Conservation (phyloP, 2,329 filamentous ascomycete species). For the Cladophialophora psammophila region DNA sequence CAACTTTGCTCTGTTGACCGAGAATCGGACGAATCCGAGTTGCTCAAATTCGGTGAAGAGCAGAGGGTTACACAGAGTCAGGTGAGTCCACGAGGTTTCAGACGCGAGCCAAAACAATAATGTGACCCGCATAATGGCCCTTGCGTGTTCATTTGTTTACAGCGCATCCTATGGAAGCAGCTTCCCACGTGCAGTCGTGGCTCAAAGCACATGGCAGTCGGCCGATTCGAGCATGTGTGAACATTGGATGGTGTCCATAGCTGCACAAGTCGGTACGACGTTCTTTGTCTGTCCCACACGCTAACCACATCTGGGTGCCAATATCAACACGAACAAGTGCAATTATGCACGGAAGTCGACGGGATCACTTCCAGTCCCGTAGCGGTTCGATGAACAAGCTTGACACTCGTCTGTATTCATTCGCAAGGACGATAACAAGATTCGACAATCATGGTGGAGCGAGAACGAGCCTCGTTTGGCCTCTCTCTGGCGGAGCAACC, state of each 20-base stretch:
- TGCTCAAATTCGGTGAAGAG: constrained; percentile 6
- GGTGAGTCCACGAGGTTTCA: constrained; percentile 14
- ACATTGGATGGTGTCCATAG: background rate
- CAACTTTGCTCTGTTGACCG: background rate
- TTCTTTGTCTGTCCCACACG: background rate
- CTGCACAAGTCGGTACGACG: background rate
- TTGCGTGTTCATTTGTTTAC: background rate
- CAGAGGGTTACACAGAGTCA: constrained; percentile 18
- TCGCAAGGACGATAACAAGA: background rate
- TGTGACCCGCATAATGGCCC: constrained; percentile 4
- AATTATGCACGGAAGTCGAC: background rate
- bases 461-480: constrained; percentile 51
- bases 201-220: constrained; percentile 2
- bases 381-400: background rate
- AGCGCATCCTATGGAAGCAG: background rate
- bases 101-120: background rate
- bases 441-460: constrained; percentile 31
- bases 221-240: background rate
- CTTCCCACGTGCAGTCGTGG: constrained; percentile 1
- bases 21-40: background rate
- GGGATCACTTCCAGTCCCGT: background rate
- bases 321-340: background rate
- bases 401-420: background rate
- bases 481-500: constrained; percentile 54
- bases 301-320: background rate